Evolutionary conservation across 1,284 basidiomycete species (phyloP), one percentile per base, ranked within the genome.

Genomic region (Irpex sp.): DNA sequence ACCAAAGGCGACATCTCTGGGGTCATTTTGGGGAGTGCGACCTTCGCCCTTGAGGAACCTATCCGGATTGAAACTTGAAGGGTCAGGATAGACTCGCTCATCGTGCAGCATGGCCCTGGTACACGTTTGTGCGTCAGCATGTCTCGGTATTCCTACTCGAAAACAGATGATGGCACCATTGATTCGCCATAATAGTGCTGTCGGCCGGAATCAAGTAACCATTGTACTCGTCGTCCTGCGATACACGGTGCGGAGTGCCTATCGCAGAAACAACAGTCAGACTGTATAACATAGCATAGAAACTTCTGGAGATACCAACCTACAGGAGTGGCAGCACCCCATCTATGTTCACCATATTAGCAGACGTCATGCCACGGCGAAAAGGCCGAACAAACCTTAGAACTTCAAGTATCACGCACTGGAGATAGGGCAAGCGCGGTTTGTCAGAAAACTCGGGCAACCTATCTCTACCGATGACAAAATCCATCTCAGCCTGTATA

Each of bases 371-470:
- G 48, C 9, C 19, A 51, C 48, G 15, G 19, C 3, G 15, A n/a
- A 1, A 47, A 1, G 36, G 1, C 34, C 15, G 38, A 17, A 15
- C 61, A 5, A 21, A 66, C 58, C 65, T 56, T 9, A 76, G 44
- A 4, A 69, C 64, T 66, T 79, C 78, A 57, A 72, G 71, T 5
- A 77, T 66, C 26, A 75, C 66, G 0, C 74, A 75, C 9, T 72
- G 64, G 47, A 78, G 67, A 64, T 76, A 78, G 1, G 76, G 74
- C 9, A 79, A 64, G 3, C 63, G 63, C 2, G 66, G 55, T 44
- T 70, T 62, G 62, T 79, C 77, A 2, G 64, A 67, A 57, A 77
- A 74, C 13, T 62, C 69, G 0, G 78, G 78, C 0, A 78, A 65
- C 13, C 76, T 63, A 26, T 65, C 55, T 0, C 51, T 51, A 8